Evolutionary conservation across 2,329 filamentous ascomycete genomes (phyloP).

Genomic region (Verticillium zaregamsianum): DNA sequence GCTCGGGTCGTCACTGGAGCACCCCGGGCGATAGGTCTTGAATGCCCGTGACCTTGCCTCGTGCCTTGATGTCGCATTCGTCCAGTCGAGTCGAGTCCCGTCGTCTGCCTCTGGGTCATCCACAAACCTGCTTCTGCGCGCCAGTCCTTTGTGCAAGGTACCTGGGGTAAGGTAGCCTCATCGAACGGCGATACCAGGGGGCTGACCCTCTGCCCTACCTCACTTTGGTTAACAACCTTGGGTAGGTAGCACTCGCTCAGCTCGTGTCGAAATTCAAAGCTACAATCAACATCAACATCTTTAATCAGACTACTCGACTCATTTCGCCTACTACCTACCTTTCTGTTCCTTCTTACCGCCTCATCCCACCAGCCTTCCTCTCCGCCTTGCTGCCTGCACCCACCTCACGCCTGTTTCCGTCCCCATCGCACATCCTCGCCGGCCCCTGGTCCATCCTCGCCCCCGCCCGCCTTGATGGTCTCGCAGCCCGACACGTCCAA

Average conservation of each 20-base stretch:
- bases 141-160: not conserved
- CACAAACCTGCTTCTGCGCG: not conserved
- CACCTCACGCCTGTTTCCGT: no score
- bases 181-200: not conserved
- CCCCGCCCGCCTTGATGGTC: slow-evolving; percentile 49
- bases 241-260: not conserved
- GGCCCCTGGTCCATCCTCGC: slow-evolving; percentile 66
- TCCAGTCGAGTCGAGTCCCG: not conserved
- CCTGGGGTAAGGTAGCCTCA: not conserved
- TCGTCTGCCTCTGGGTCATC: not conserved
- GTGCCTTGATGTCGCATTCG: not conserved
- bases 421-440: slow-evolving; percentile 56
- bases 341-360: no score
- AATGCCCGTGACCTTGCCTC: not conserved
- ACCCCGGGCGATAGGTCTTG: not conserved
- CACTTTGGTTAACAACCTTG: not conserved
- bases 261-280: not conserved
- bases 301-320: no score
- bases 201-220: not conserved
- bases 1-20: not conserved
- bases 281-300: not conserved
- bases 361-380: no score
- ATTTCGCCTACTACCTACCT: not conserved
- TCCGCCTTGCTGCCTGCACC: not conserved
- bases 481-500: slow-evolving; percentile 54